Evolutionary conservation across 257 asterid species (phyloP).

Genomic region (Lithospermum erythrorhizon): DNA sequence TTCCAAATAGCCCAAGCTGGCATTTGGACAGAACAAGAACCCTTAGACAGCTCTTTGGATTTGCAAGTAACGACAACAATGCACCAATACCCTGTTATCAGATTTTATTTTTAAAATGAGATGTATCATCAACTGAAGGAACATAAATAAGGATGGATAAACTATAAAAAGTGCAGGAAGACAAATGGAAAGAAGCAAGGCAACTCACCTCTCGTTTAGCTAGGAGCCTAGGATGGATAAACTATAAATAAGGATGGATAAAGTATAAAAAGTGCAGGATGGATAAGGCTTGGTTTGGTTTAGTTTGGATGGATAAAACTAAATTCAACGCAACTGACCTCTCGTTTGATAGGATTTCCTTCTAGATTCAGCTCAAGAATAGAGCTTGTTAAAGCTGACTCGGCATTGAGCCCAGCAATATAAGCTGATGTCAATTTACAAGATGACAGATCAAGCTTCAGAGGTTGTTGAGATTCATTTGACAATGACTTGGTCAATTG

Average conservation of each 20-base stretch:
- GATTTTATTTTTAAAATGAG: constrained; percentile 15
- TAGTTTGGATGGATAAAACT: neutral
- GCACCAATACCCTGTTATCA: constrained; percentile 57
- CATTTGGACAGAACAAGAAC: constrained; percentile 58
- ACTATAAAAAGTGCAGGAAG: too few relatives aligned
- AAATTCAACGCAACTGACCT: constrained; percentile 37
- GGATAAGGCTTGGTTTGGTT: too few relatives aligned
- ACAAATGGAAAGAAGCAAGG: too few relatives aligned
- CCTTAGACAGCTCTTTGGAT: constrained; percentile 47
- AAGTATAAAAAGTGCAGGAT: too few relatives aligned
- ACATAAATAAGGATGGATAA: neutral
- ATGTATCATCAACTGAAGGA: neutral
- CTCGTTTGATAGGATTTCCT: constrained; percentile 61
- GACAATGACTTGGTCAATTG: constrained; percentile 60
- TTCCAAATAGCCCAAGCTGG: constrained; percentile 50
- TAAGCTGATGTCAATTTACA: constrained; percentile 49
- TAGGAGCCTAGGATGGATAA: too few relatives aligned
- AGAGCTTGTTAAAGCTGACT: constrained; percentile 34
- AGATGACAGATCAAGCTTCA: constrained; percentile 68
- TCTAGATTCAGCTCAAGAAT: constrained; percentile 75
- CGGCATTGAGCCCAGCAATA: constrained; percentile 41
- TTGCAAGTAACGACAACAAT: constrained; percentile 49
- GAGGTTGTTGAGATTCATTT: constrained; percentile 51
- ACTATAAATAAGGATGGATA: too few relatives aligned
- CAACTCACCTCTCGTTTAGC: too few relatives aligned